Evolutionary conservation across 2,329 filamentous ascomycete genomes (phyloP), one percentile per base, ranked within the genome.

Genomic region (Penicillium polonicum): DNA sequence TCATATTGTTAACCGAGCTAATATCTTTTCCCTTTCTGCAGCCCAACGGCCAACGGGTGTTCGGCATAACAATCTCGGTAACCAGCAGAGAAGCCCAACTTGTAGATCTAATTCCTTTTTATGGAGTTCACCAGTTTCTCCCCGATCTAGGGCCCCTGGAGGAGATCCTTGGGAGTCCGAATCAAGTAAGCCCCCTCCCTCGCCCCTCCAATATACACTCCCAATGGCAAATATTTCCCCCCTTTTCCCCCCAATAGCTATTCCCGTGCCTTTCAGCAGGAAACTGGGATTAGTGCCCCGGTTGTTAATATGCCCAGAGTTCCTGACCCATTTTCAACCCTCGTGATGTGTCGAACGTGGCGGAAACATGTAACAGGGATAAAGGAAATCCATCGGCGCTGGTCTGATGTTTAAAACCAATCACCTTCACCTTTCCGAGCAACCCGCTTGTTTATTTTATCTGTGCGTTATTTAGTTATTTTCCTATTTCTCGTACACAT

Each of bases 311-410:
- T 35, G 41, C 45, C 61, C 45, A 58, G 51, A 53, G 38, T 42
- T 60, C 55, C 55, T 56, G 35, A 29, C 53, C 55, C 51, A 55
- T 52, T 57, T 60, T 36, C 38, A 55, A 48, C 43, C 57, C 63
- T 64, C 68, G 63, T 70, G 65, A 69, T 69, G 63, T 67, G 63
- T 67, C 64, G 60, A 70, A 66, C 68, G 69, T 71, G 69, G 65
- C 67, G 64, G 68, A 65, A 60, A 60, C 49, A 55, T 59, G 63
- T 55, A 57, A 60, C 59, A 65, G 57, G 52, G 57, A 58, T 58
- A 52, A 52, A 57, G 46, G 36, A 54, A 58, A 53, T 50, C 21
- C 48, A 43, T 44, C 41, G 13, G 39, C 23, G 27, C 17, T 43
- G 8, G 19, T 43, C 41, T 49, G 19, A 45, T 27, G 23, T 36